Evolutionary conservation across 805 yeast genomes (phyloP), one percentile per base, ranked within the genome.

Genomic region (Ogataea henricii): DNA sequence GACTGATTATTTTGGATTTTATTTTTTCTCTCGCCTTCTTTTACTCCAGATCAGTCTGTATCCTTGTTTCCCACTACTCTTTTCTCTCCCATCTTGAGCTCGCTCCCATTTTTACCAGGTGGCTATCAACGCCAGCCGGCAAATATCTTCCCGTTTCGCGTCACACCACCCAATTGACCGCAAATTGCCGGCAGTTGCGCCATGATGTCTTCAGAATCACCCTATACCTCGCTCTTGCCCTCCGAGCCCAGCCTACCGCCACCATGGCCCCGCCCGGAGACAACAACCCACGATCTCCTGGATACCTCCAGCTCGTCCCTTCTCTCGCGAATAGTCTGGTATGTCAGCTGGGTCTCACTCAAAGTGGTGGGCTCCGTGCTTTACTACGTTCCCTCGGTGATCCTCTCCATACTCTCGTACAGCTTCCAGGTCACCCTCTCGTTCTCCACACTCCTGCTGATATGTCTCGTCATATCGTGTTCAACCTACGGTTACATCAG

Each of bases 371-470:
- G 62, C 17, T 22, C 41, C 22, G 22, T 58, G 2, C 33, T 63
- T 4, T 57, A 48, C 40, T 44, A 51, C 20, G 43, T 56, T 10
- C 60, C 67, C 2, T 36, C 56, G 1, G 39, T 48, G 3, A 36
- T 65, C 6, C 37, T 54, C 9, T 47, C 65, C 0, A 52, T 77
- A 3, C 57, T 78, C 1, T 74, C 82, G 12, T 64, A 64, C 29
- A 73, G 73, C 43, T 72, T 77, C 58, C 77, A 74, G 52, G 70
- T 83, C 18, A 76, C 82, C 0, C 63, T 83, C 16, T 72, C 81
- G 6, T 71, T 82, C 30, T 70, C 79, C 39, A 69, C 82, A 16
- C 49, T 83, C 2, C 51, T 77, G 1, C 45, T 73, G 0, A 47
- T 71, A 4, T 38, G 70, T 3, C 43, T 65, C 0, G 46, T 68